phyloP scores from a whole-genome alignment of 1,284 basidiomycete genomes.

The Naganishia sp. region DNA sequence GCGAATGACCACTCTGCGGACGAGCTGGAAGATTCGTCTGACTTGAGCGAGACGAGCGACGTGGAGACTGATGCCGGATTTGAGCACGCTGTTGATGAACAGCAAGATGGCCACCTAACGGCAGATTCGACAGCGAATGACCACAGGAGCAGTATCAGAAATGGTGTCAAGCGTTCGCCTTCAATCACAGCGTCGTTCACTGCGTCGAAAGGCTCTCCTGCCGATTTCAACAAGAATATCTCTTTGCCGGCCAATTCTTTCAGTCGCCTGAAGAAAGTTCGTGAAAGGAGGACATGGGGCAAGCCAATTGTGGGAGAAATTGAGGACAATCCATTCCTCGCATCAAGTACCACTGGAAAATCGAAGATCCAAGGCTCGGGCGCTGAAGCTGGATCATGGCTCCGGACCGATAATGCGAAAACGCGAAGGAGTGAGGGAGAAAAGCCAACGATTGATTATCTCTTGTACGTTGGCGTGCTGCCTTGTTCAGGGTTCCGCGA shows the following conservation, averaged over 20 bases:
- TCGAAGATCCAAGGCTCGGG: neutral
- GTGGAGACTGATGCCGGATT: neutral
- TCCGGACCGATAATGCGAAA: conserved; percentile 15
- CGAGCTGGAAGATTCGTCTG: neutral
- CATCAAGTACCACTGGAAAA: neutral
- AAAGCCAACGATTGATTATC: conserved; percentile 35
- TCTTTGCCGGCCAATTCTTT: neutral
- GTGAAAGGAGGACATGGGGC: conserved; percentile 27
- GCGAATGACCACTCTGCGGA: neutral
- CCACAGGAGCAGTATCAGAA: neutral
- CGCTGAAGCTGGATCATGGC: conserved; percentile 8
- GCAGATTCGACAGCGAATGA: too few relatives aligned
- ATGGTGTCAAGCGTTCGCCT: neutral
- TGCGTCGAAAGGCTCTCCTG: conserved; percentile 5
- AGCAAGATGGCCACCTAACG: conserved; percentile 1
- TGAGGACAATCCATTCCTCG: conserved; percentile 30
- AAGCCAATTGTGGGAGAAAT: conserved; percentile 17
- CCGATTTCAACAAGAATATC: neutral
- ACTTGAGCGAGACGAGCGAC: conserved; percentile 6
- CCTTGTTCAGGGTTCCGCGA: too few relatives aligned
- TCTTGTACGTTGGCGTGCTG: conserved; percentile 31
- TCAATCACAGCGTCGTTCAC: conserved; percentile 17
- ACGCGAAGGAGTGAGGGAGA: conserved; percentile 31
- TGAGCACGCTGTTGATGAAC: neutral
- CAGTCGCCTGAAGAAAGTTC: neutral